Conservation (phyloP, 2,329 filamentous ascomycete species). For the Chaetomium sp. region DNA sequence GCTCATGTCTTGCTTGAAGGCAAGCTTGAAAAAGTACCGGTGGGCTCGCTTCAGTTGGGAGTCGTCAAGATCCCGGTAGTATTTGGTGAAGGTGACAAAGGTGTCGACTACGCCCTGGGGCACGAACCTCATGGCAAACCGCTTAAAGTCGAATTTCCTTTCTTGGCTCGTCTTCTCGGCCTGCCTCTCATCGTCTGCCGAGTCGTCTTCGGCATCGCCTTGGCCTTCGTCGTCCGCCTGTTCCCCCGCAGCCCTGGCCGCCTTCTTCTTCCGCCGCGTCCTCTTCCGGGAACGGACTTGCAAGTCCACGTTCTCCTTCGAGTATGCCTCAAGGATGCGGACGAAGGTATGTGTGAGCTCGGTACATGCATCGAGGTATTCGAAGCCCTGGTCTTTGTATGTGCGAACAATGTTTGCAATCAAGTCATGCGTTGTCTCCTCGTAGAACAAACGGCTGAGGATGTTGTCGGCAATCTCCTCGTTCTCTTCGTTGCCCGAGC, state of each 20-base stretch:
- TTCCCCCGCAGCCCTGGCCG: conserved; percentile 47
- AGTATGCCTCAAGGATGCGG: conserved; percentile 87
- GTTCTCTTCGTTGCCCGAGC: conserved; percentile 84
- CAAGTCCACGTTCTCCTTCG: conserved; percentile 91
- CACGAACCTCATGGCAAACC: conserved; percentile 78
- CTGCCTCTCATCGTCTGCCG: conserved; percentile 69
- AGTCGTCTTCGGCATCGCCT: conserved; percentile 66
- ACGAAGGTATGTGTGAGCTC: conserved; percentile 91
- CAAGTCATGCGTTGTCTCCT: conserved; percentile 89
- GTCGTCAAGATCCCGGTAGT: conserved; percentile 76
- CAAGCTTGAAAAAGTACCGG: conserved; percentile 89
- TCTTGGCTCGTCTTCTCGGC: conserved; percentile 75
- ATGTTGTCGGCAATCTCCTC: conserved; percentile 98
- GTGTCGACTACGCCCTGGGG: conserved; percentile 86
- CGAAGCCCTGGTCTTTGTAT: conserved; percentile 94
- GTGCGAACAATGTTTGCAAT: conserved; percentile 76
- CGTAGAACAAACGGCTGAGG: conserved; percentile 95
- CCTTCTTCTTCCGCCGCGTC: conserved; percentile 72
- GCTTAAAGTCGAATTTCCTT: conserved; percentile 89
- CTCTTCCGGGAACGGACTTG: conserved; percentile 83
- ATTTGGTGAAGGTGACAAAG: conserved; percentile 77
- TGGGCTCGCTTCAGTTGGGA: conserved; percentile 88
- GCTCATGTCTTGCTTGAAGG: conserved; percentile 91
- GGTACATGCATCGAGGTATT: conserved; percentile 88
- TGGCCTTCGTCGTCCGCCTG: conserved; percentile 50